Evolutionary conservation across 179 eudicot genomes (phyloP).

Genomic region (Pouteria campechiana): DNA sequence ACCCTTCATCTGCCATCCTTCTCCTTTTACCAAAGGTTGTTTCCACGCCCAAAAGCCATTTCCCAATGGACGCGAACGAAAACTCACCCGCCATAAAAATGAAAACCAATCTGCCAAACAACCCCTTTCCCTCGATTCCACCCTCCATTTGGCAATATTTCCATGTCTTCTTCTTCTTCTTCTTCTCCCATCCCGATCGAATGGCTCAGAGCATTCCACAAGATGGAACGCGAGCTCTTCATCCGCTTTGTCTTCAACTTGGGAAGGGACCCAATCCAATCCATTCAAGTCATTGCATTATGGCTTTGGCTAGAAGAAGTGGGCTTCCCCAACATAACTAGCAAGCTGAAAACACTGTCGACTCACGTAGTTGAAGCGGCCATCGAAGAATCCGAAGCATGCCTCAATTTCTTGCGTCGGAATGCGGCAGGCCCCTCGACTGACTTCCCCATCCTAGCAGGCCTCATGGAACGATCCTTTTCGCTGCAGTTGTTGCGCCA

Average conservation of each 20-base stretch:
- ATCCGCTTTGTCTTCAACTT: constrained; percentile 12
- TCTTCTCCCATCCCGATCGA: too few relatives aligned
- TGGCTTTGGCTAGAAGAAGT: constrained; percentile 33
- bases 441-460: constrained; percentile 1
- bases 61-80: too few relatives aligned
- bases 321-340: constrained; percentile 5
- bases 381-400: constrained; percentile 25
- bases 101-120: too few relatives aligned
- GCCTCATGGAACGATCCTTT: constrained; percentile 7
- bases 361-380: constrained; percentile 7
- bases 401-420: constrained; percentile 9
- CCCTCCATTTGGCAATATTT: too few relatives aligned
- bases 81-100: too few relatives aligned
- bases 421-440: neutral
- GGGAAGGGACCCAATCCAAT: constrained; percentile 16
- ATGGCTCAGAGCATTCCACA: too few relatives aligned
- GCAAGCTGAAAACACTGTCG: constrained; percentile 7
- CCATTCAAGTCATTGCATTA: constrained; percentile 21
- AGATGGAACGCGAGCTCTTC: constrained; percentile 22
- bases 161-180: too few relatives aligned
- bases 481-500: constrained; percentile 17
- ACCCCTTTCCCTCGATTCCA: too few relatives aligned
- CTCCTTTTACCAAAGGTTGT: too few relatives aligned
- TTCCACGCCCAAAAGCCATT: too few relatives aligned
- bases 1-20: too few relatives aligned